Evolutionary conservation across 2,329 filamentous ascomycete genomes (phyloP), one percentile per base, ranked within the genome.

Genomic region (Helicocarpus griseus): DNA sequence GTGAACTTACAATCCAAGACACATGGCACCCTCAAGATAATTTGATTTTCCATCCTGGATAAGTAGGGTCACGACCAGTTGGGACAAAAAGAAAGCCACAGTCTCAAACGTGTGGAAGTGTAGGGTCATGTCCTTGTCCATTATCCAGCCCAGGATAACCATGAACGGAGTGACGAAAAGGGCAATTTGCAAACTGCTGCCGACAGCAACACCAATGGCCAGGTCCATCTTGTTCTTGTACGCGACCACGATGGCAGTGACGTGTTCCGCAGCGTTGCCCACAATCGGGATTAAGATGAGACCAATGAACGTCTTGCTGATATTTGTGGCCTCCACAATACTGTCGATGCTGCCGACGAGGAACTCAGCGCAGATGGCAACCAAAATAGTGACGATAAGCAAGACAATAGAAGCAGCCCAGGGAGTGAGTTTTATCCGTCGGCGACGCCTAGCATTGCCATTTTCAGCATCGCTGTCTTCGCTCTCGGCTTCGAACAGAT

Each of bases 31-130:
- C 66, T 91, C 87, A 21, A 91, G 78, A 60, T 91, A 91, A 68
- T 91, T 93, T 13, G 83, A 87, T 68, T 86, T 87, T 61, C 87
- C 87, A 62, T 91, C 87, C 63, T 87, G 83, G 40, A 90, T 84
- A 2, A 86, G 68, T 82, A 89, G 52, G 7, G 71, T 87, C 31
- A 89, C 85, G 29, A 89, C 84, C 39, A 89, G 69, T 2, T 87
- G 84, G 8, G 83, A 86, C 49, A 89, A 75, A 52, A 85, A 86
- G 66, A 89, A 89, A 1, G 85, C 80, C 38, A 89, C 82, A 0
- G 86, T 89, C 71, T 89, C 83, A 61, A 89, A 87, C 2, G 79
- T 86, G 72, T 90, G 84, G 63, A 93, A 93, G 64, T 86, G 85
- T 39, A 91, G 76, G 5, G 85, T 85, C 86, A 89, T 89, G 22